phyloP scores from a whole-genome alignment of 2,329 filamentous ascomycete species.

The Dactylellina drechsleri region DNA sequence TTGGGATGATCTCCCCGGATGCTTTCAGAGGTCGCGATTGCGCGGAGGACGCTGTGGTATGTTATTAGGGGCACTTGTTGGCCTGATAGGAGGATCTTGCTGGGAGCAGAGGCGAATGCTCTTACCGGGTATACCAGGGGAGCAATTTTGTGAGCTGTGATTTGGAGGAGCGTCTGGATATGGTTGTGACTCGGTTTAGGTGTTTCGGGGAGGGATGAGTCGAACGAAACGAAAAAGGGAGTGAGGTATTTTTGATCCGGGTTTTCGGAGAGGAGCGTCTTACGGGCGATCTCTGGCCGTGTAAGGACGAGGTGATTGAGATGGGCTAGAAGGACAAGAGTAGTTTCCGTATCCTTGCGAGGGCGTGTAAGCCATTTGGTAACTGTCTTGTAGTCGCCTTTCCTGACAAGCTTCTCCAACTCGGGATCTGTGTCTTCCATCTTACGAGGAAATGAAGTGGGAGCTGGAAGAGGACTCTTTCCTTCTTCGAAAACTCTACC shows the following conservation, averaged over 20 bases:
- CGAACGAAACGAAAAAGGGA: slow-evolving; percentile 63
- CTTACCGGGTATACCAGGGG: slow-evolving; percentile 32
- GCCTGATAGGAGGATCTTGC: slow-evolving; percentile 17
- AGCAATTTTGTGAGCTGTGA: slow-evolving; percentile 42
- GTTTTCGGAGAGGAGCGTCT: slow-evolving; percentile 60
- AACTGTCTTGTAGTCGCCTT: slow-evolving; percentile 36
- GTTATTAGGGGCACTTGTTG: slow-evolving; percentile 43
- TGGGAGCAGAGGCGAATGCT: slow-evolving; percentile 19
- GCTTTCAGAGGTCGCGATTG: slow-evolving; percentile 50
- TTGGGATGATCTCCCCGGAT: slow-evolving; percentile 34
- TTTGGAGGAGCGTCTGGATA: slow-evolving; percentile 52
- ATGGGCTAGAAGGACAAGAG: slow-evolving; percentile 52
- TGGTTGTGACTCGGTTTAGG: slow-evolving; percentile 48
- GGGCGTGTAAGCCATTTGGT: slow-evolving; percentile 45
- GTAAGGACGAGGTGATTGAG: slow-evolving; percentile 54
- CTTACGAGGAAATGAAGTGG: neutral
- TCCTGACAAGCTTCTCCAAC: slow-evolving; percentile 26
- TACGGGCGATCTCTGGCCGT: slow-evolving; percentile 19
- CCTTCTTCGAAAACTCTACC: slow-evolving; percentile 23
- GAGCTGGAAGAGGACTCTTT: neutral
- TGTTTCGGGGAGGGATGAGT: slow-evolving; percentile 56
- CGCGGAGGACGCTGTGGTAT: slow-evolving; percentile 55
- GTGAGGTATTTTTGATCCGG: slow-evolving; percentile 62
- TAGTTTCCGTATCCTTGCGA: slow-evolving; percentile 49
- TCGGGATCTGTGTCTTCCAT: slow-evolving; percentile 1